Percentiles rank a stretch among this genome's conserved stretches.
phyloP scores from a whole-genome alignment of 352 stramenopile genomes.

The Globisporangium spinosum region DNA sequence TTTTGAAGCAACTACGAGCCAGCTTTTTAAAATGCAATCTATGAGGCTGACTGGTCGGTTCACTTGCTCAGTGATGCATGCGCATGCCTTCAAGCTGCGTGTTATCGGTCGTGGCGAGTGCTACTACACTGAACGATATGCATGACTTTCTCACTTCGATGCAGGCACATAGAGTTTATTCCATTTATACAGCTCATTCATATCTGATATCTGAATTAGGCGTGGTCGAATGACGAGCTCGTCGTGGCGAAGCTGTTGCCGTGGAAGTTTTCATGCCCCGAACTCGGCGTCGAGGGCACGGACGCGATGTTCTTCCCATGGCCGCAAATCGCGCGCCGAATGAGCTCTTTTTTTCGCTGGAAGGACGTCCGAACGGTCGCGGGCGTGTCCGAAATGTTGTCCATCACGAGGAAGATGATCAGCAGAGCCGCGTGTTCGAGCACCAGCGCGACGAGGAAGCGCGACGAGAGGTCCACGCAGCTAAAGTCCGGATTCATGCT shows the following conservation, averaged over 20 bases:
- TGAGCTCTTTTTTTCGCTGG: conserved; percentile 83
- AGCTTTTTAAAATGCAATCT: not conserved
- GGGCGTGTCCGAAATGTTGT: conserved; percentile 80
- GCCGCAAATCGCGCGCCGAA: conserved; percentile 77
- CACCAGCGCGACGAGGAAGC: conserved; percentile 75
- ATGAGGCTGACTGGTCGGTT: not conserved
- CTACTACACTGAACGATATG: not conserved
- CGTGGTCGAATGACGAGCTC: conserved; percentile 14
- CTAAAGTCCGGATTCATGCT: conserved; percentile 85
- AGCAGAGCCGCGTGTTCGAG: conserved; percentile 71
- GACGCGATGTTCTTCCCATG: conserved; percentile 41
- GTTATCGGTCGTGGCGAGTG: not conserved
- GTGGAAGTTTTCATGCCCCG: conserved; percentile 11
- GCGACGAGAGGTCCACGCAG: conserved; percentile 68
- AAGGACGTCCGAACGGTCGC: conserved; percentile 73
- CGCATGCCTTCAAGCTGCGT: not conserved
- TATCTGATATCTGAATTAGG: conserved; percentile 3
- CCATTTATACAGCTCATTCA: not conserved
- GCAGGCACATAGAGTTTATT: not conserved
- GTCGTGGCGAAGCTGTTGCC: conserved; percentile 22
- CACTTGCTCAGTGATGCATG: not conserved
- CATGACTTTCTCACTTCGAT: not conserved
- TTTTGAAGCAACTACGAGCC: not conserved
- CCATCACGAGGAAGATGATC: conserved; percentile 73
- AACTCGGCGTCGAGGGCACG: conserved; percentile 16